A percentile compares a stretch with the other conserved stretches of the same genome.
Evolutionary conservation across 2,329 filamentous ascomycete species (phyloP).

Genomic region (Aureobasidium sp.): DNA sequence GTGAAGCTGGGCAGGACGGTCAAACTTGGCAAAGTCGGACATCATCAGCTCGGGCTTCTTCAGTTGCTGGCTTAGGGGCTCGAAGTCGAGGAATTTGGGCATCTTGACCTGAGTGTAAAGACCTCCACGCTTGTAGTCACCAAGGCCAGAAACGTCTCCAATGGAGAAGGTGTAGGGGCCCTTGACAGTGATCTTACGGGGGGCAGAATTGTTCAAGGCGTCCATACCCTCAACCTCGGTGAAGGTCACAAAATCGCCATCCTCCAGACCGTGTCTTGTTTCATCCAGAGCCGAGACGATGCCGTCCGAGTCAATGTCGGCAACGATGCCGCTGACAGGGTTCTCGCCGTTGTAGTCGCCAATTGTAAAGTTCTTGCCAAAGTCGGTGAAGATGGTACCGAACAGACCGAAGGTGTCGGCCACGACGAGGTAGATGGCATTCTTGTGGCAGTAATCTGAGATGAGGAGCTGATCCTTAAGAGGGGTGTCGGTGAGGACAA

Average conservation of each 20-base stretch:
- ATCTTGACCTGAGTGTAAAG: slow-evolving; percentile 96
- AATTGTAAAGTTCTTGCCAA: slow-evolving; percentile 86
- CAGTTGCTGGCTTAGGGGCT: slow-evolving; percentile 65
- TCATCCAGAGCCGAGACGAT: slow-evolving; percentile 90
- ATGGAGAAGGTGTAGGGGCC: slow-evolving; percentile 96
- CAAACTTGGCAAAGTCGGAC: slow-evolving; percentile 96
- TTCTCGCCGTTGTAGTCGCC: slow-evolving; percentile 87
- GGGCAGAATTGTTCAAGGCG: slow-evolving; percentile 68
- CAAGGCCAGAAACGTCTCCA: slow-evolving; percentile 79
- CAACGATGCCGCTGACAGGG: slow-evolving; percentile 77
- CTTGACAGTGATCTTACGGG: slow-evolving; percentile 86
- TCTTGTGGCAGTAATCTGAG: slow-evolving; percentile 86
- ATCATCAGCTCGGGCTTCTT: slow-evolving; percentile 83
- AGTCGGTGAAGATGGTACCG: slow-evolving; percentile 93
- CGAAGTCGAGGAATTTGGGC: slow-evolving; percentile 88
- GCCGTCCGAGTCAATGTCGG: slow-evolving; percentile 80
- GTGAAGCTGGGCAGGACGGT: slow-evolving; percentile 85
- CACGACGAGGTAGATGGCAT: slow-evolving; percentile 82
- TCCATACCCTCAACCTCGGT: slow-evolving; percentile 91
- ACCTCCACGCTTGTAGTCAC: slow-evolving; percentile 79
- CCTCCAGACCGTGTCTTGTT: slow-evolving; percentile 86
- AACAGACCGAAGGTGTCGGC: slow-evolving; percentile 91
- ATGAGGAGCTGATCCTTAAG: slow-evolving; percentile 74
- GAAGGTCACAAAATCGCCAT: slow-evolving; percentile 95
- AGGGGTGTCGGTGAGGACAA: slow-evolving; percentile 80